Conservation (phyloP, 1,284 basidiomycete species). For the Cryptococcus sp. region DNA sequence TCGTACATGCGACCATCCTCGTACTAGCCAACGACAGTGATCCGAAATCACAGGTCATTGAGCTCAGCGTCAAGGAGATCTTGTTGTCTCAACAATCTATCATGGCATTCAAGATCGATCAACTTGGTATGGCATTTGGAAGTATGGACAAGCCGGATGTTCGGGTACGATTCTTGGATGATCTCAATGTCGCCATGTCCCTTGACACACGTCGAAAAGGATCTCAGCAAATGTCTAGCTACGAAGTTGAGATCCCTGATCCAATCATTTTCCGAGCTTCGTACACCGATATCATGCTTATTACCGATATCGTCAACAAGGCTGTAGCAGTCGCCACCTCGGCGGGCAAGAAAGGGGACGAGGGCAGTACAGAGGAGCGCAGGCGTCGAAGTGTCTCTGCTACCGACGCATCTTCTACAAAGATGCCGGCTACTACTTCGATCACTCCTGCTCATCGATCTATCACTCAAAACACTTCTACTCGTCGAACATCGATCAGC, state of each 20-base stretch:
- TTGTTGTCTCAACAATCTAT: conserved; percentile 90
- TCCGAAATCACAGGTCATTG: conserved; percentile 79
- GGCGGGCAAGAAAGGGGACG: conserved; percentile 21
- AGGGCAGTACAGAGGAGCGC: conserved; percentile 3
- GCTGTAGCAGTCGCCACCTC: conserved; percentile 62
- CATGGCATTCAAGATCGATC: conserved; percentile 73
- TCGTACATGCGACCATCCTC: conserved; percentile 86
- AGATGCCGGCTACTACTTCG: conserved; percentile 8
- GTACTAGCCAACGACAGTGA: conserved; percentile 83
- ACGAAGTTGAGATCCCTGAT: conserved; percentile 72
- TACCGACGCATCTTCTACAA: conserved; percentile 18
- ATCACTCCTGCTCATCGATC: conserved; percentile 7
- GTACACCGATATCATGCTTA: conserved; percentile 86
- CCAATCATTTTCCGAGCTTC: conserved; percentile 89
- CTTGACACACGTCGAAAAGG: conserved; percentile 75
- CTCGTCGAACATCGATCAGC: conserved; percentile 48
- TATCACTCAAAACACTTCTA: conserved; percentile 6
- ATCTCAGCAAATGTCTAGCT: conserved; percentile 71
- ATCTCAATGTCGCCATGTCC: conserved; percentile 82
- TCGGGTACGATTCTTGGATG: conserved; percentile 86
- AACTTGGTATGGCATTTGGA: conserved; percentile 89
- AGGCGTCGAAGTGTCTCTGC: conserved; percentile 6
- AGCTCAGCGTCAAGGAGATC: conserved; percentile 76
- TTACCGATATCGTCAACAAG: conserved; percentile 82
- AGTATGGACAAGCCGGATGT: conserved; percentile 82